Evolutionary conservation across 495 filamentous ascomycete genomes (phyloP).

Genomic region (Penicillium arizonense): DNA sequence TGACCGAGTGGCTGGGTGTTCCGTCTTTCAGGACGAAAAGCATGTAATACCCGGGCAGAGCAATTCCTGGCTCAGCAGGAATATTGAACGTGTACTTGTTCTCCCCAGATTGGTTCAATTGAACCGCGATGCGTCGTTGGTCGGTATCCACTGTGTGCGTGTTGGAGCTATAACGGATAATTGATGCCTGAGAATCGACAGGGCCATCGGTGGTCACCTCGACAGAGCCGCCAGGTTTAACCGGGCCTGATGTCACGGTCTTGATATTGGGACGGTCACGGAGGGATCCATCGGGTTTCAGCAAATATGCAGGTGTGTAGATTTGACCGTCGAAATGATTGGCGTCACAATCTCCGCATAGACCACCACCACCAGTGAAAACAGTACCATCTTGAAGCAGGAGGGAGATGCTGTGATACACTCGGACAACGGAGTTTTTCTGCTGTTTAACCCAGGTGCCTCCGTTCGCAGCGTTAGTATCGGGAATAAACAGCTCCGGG

Average conservation of each 20-base stretch:
- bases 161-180: no score
- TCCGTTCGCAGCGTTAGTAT: background rate
- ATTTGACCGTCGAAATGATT: background rate
- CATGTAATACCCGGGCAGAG: no score
- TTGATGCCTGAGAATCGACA: no score
- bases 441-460: background rate
- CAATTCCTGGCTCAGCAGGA: no score
- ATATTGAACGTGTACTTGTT: no score
- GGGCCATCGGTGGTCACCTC: no score
- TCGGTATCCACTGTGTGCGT: no score
- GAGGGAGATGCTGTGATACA: background rate
- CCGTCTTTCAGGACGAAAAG: no score
- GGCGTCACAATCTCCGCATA: background rate
- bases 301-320: background rate
- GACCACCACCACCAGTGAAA: background rate
- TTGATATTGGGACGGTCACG: background rate
- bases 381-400: background rate
- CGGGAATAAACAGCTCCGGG: background rate
- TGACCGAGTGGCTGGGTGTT: no score
- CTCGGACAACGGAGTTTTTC: background rate
- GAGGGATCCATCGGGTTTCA: background rate
- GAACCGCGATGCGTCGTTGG: no score
- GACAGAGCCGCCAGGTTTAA: no score
- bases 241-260: background rate
- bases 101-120: no score